Evolutionary conservation across 2,329 filamentous ascomycete species (phyloP).

Genomic region (Pseudomassariella vexata): DNA sequence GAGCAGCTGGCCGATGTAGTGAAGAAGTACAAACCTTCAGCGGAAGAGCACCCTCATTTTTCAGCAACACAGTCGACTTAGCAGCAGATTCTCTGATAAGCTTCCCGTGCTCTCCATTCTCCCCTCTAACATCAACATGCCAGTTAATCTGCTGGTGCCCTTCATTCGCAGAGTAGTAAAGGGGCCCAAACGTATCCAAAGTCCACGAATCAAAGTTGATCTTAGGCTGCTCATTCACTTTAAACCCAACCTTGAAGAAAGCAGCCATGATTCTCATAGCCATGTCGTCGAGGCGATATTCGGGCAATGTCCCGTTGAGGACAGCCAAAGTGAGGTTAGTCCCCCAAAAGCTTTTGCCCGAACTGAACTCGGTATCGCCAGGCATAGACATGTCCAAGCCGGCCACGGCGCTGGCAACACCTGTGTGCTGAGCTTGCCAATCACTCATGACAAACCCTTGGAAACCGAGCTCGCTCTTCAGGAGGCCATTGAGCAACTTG

Average conservation of each 20-base stretch:
- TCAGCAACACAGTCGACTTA: constrained; percentile 81
- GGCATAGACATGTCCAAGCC: constrained; percentile 88
- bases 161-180: constrained; percentile 57
- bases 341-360: constrained; percentile 72
- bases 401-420: constrained; percentile 59
- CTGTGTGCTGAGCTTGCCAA: constrained; percentile 71
- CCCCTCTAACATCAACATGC: constrained; percentile 74
- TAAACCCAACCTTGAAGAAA: constrained; percentile 60
- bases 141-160: constrained; percentile 67
- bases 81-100: constrained; percentile 73
- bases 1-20: too few species aligned
- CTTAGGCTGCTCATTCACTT: constrained; percentile 36
- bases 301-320: constrained; percentile 81
- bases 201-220: constrained; percentile 92
- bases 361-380: constrained; percentile 73
- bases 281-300: constrained; percentile 89
- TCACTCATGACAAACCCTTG: constrained; percentile 79
- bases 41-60: constrained; percentile 73
- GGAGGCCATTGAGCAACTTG: constrained; percentile 65
- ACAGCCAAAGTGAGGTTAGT: constrained; percentile 82
- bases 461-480: constrained; percentile 77
- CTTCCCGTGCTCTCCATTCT: constrained; percentile 68
- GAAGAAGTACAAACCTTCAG: too few species aligned
- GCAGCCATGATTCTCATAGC: constrained; percentile 74
- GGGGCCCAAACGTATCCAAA: constrained; percentile 64